Conservation (phyloP, 768 basidiomycete genomes). For the Pleurotus cornucopiae region DNA sequence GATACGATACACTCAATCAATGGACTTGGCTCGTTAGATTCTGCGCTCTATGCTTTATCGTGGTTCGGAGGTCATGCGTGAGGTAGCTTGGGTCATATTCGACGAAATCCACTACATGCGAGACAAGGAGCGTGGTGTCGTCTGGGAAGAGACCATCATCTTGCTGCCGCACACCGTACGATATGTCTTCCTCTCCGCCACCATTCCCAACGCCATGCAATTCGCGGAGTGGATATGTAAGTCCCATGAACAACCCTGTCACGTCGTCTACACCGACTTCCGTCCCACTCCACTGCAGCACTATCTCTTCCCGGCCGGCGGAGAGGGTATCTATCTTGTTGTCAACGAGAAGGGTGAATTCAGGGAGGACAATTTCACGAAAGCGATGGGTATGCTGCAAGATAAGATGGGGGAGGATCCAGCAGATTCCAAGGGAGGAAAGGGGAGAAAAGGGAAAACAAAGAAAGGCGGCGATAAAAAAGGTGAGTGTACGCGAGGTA, state of each 20-base stretch:
- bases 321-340: slow-evolving; percentile 95
- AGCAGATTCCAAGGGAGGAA: slow-evolving; percentile 79
- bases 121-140: slow-evolving; percentile 97
- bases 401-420: slow-evolving; percentile 87
- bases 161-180: slow-evolving; percentile 93
- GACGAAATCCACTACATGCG: slow-evolving; percentile 99
- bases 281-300: slow-evolving; percentile 97
- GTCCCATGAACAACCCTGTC: slow-evolving; percentile 96
- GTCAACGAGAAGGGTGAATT: slow-evolving; percentile 99
- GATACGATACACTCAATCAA: too few species aligned
- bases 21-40: slow-evolving; percentile 54
- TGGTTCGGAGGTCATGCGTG: slow-evolving; percentile 98
- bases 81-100: slow-evolving; percentile 99
- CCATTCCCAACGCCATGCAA: slow-evolving; percentile 99
- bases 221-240: slow-evolving; percentile 99
- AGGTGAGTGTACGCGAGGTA: slow-evolving; percentile 40
- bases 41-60: slow-evolving; percentile 97
- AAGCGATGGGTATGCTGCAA: slow-evolving; percentile 93
- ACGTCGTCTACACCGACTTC: slow-evolving; percentile 99
- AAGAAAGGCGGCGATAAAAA: slow-evolving; percentile 93
- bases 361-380: slow-evolving; percentile 94
- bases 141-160: slow-evolving; percentile 99
- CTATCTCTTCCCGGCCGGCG: slow-evolving; percentile 95
- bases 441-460: slow-evolving; percentile 87
- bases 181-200: slow-evolving; percentile 98